Base-by-base conservation (phyloP, 306 rosid species). In the Canavalia ensiformis region DNA sequence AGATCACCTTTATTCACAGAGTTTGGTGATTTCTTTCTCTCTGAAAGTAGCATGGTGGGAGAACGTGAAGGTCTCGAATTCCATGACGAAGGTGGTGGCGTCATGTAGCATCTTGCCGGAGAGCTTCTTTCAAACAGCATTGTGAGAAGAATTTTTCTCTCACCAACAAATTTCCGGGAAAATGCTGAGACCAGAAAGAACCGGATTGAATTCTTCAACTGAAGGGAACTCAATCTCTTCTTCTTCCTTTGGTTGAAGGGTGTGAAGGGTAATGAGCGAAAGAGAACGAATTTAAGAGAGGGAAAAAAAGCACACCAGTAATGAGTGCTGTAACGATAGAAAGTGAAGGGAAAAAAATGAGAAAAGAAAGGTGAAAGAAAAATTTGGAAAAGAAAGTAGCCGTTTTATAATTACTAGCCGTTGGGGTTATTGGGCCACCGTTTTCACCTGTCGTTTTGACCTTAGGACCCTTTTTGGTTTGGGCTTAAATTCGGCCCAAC, bases 401-500 rank as follows among this genome's bases (percentile, higher is more conserved):
- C 97, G 94, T 91, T 94, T 88, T 90, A 88, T 87, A 86, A 81
- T 90, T 83, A 84, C 84, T 91, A 91, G 94, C 94, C 97, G 97
- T 91, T 93, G 83, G 75, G 78, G 52, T 41, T 46, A 47, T 57
- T 18, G 85, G 72, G 84, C 59, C 46, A 68, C 46, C 3, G 6
- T 18, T 68, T n/a, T 33, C 1, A 2, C 25, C 3, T 45, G 7
- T 45, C 7, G 7, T 45, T 4, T 45, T 5, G 2, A 8, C 46
- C 28, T 5, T 2, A 31, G 29, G 5, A n/a, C 1, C 1, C 54
- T 44, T 28, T 28, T 45, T 7, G 3, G 35, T 44, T 18, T 66
- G 67, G 66, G 60, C 39, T 59, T 62, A 2, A 7, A 34, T 8
- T 49, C 5, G 35, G 74, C 54, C 78, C 54, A 49, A 18, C 2